Evolutionary conservation across 2,329 filamentous ascomycete genomes (phyloP).

Genomic region (Amylocarpus encephaloides): DNA sequence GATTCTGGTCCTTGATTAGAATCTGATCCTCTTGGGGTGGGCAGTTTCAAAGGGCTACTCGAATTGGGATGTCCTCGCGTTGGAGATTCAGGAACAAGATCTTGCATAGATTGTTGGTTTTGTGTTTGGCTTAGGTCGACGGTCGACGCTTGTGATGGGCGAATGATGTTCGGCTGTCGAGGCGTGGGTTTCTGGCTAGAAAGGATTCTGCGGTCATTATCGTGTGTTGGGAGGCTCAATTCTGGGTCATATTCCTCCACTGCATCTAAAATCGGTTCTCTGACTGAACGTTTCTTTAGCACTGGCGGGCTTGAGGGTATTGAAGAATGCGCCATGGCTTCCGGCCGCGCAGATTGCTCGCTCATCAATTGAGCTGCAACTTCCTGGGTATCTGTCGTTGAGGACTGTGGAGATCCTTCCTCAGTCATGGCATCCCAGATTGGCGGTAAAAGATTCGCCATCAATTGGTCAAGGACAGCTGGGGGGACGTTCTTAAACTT

Average conservation of each 20-base stretch:
- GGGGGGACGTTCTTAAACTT: constrained; percentile 50
- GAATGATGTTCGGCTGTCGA: neutral
- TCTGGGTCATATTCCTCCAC: constrained; percentile 1
- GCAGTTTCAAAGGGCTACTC: constrained; percentile 17
- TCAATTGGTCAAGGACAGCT: constrained; percentile 49
- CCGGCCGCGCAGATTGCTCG: constrained; percentile 24
- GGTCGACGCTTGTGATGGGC: constrained; percentile 29
- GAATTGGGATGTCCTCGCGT: constrained; percentile 16
- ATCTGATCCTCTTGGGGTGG: constrained; percentile 6
- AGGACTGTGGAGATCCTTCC: constrained; percentile 11
- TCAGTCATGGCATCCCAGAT: constrained; percentile 35
- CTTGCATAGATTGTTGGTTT: constrained; percentile 14
- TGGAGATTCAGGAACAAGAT: constrained; percentile 27
- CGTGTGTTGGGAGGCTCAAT: neutral
- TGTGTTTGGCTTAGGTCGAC: constrained; percentile 27
- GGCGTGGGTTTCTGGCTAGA: constrained; percentile 9
- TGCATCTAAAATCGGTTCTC: neutral
- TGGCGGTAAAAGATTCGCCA: constrained; percentile 50
- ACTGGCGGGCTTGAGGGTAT: constrained; percentile 3
- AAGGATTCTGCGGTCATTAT: neutral
- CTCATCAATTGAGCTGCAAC: constrained; percentile 25
- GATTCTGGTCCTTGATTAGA: constrained; percentile 8
- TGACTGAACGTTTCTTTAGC: neutral
- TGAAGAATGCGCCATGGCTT: neutral
- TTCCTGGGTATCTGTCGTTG: constrained; percentile 28